These are phyloP conservation scores for Blastocystis sp. DNA, from an alignment of 352 stramenopile genomes.

Conservation along the genomic window DNA sequence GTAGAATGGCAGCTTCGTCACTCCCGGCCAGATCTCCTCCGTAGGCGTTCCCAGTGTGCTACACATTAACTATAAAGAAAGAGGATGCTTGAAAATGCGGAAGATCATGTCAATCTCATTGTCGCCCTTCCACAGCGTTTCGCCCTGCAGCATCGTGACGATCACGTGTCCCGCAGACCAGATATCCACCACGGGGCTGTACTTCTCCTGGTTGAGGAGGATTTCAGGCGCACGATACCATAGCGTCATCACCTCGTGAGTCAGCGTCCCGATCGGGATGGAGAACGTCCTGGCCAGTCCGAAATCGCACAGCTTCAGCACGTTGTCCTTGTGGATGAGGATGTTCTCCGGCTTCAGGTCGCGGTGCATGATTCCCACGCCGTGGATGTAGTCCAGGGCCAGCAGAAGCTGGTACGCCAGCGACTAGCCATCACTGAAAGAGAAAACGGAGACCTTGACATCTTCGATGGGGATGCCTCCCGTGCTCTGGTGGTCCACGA, in stretches of 20 bases:
- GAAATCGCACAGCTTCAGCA: slow-evolving; percentile 97
- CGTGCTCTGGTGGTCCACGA: slow-evolving; percentile 73
- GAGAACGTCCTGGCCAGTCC: slow-evolving; percentile 92
- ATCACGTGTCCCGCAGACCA: slow-evolving; percentile 83
- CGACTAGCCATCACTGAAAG: slow-evolving; percentile 71
- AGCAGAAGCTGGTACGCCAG: slow-evolving; percentile 81
- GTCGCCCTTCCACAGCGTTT: slow-evolving; percentile 85
- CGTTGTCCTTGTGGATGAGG: slow-evolving; percentile 76
- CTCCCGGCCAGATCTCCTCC: slow-evolving; percentile 90
- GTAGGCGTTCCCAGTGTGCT: slow-evolving; percentile 91
- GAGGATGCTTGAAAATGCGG: slow-evolving; percentile 37
- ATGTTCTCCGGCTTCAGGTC: too few relatives aligned
- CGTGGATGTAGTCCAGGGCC: slow-evolving; percentile 83
- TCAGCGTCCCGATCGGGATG: slow-evolving; percentile 92
- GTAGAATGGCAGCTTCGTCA: slow-evolving; percentile 93
- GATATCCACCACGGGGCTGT: slow-evolving; percentile 86
- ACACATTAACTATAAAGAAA: slow-evolving; percentile 23
- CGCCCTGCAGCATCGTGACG: slow-evolving; percentile 85
- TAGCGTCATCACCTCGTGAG: slow-evolving; percentile 95
- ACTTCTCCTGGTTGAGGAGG: slow-evolving; percentile 88
- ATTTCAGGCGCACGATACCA: slow-evolving; percentile 98
- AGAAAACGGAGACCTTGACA: slow-evolving; percentile 75
- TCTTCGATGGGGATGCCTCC: slow-evolving; percentile 76
- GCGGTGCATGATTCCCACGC: slow-evolving; percentile 1
- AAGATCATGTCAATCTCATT: slow-evolving; percentile 79